A percentile compares a stretch with the other conserved stretches of the same genome.
Conservation (phyloP, 805 yeast species). For the Diddensiella transvaalensis region DNA sequence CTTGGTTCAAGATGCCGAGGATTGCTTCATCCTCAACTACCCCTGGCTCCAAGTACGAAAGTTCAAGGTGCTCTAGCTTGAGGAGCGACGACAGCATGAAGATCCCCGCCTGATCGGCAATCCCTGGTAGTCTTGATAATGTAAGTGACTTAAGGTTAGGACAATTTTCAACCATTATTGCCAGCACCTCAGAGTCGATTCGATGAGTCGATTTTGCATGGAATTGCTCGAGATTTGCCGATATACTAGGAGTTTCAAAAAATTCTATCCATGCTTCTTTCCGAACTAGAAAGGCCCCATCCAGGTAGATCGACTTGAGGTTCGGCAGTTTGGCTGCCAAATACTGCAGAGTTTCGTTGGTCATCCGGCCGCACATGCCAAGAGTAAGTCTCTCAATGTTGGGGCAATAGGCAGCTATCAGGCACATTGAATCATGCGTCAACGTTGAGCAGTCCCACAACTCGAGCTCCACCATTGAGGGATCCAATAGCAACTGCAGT, state of each 20-base stretch:
- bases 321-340: slow-evolving; percentile 54
- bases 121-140: slow-evolving; percentile 68
- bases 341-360: slow-evolving; percentile 68
- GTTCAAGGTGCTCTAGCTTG: slow-evolving; percentile 53
- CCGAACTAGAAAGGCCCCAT: slow-evolving; percentile 86
- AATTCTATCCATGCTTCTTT: slow-evolving; percentile 74
- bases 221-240: slow-evolving; percentile 52
- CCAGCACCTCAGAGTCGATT: slow-evolving; percentile 63
- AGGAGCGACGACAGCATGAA: slow-evolving; percentile 62
- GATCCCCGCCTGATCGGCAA: slow-evolving; percentile 54
- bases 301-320: slow-evolving; percentile 57
- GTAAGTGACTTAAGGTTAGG: slow-evolving; percentile 51
- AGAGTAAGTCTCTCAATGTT: slow-evolving; percentile 60
- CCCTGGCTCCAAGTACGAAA: slow-evolving; percentile 40
- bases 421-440: slow-evolving; percentile 57
- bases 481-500: slow-evolving; percentile 65
- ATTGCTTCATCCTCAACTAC: slow-evolving; percentile 66
- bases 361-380: slow-evolving; percentile 91
- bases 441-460: slow-evolving; percentile 93
- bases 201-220: slow-evolving; percentile 80
- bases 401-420: slow-evolving; percentile 78
- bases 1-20: slow-evolving; percentile 46
- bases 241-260: slow-evolving; percentile 51
- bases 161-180: slow-evolving; percentile 58
- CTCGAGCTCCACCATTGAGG: slow-evolving; percentile 53